phyloP scores from a whole-genome alignment of 2,329 filamentous ascomycete species.

The Pseudomassariella vexata region DNA sequence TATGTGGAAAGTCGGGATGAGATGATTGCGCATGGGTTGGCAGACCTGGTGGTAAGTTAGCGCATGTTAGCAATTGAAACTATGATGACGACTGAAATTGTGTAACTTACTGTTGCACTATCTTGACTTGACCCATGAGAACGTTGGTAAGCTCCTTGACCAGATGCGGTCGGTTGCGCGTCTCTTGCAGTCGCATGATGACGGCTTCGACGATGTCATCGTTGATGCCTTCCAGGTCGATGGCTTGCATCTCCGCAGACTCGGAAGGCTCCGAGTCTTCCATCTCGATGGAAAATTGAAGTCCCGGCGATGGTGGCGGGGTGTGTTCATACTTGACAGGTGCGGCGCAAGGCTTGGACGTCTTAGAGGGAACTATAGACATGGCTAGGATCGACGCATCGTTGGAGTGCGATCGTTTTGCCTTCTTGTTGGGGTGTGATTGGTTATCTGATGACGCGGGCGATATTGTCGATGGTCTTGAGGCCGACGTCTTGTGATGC shows the following conservation, averaged over 20 bases:
- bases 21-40: slow-evolving; percentile 91
- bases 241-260: slow-evolving; percentile 35
- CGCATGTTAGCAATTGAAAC: background rate
- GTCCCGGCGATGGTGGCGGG: slow-evolving; percentile 68
- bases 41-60: slow-evolving; percentile 59
- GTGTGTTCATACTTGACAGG: slow-evolving; percentile 61
- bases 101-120: slow-evolving; percentile 82
- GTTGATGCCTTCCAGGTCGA: slow-evolving; percentile 79
- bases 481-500: slow-evolving; percentile 23
- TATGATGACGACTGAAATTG: background rate
- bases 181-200: slow-evolving; percentile 81
- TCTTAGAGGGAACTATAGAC: slow-evolving; percentile 24
- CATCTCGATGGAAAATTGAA: slow-evolving; percentile 33
- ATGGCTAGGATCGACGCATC: slow-evolving; percentile 23
- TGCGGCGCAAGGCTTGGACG: slow-evolving; percentile 15
- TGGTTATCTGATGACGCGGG: slow-evolving; percentile 24
- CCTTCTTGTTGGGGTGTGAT: slow-evolving; percentile 53
- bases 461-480: slow-evolving; percentile 19
- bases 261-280: slow-evolving; percentile 29
- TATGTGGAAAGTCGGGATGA: slow-evolving; percentile 87
- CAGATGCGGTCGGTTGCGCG: slow-evolving; percentile 85
- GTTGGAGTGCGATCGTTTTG: slow-evolving; percentile 70
- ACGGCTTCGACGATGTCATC: slow-evolving; percentile 94
- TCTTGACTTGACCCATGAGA: slow-evolving; percentile 68
- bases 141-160: slow-evolving; percentile 88